Evolutionary conservation across 768 basidiomycete genomes (phyloP), one percentile per base, ranked within the genome.

Genomic region (Cyathus striatus): DNA sequence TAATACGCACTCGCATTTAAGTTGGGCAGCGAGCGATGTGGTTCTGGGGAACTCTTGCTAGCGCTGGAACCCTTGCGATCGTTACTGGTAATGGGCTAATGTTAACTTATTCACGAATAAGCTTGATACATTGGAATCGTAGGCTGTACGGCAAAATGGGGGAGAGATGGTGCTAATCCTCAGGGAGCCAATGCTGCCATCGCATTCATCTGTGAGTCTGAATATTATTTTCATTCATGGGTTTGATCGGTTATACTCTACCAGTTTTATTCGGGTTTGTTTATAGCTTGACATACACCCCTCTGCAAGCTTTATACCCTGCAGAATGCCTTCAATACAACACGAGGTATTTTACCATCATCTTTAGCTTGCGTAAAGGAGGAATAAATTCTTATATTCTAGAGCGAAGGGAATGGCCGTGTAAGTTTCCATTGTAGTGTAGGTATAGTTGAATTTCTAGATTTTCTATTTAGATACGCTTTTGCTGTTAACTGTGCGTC

Each of bases 391-490:
- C 23, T 17, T 6, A 18, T 17, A 26, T 40, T 27, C 6, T 24
- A 67, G 79, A 34, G 78, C 79, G 4, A 81, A 81, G 55, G 79
- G 79, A 44, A 77, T 83, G 68, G 77, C 77, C 3, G 53, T 75
- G 61, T 78, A 62, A 45, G 73, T 32, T 20, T 17, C 37, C 21
- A 40, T 33, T 6, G n/a, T 30, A 2, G 18, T n/a, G n/a, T n/a
- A n/a, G n/a, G n/a, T n/a, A n/a, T n/a, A n/a, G 32, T 18, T 3
- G 34, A 36, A 13, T 18, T 14, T 27, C 3, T 34, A 10, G 10
- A 21, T 33, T 14, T 33, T 13, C 21, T 12, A 26, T 32, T 13
- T 13, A 71, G 68, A 23, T 69, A 72, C 45, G 66, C 65, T 1
- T 60, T 74, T 18, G 64, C 65, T 3, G 69, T 69, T n/a, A 69